Conservation (phyloP, 805 yeast species). For the Candida silvicultrix region DNA sequence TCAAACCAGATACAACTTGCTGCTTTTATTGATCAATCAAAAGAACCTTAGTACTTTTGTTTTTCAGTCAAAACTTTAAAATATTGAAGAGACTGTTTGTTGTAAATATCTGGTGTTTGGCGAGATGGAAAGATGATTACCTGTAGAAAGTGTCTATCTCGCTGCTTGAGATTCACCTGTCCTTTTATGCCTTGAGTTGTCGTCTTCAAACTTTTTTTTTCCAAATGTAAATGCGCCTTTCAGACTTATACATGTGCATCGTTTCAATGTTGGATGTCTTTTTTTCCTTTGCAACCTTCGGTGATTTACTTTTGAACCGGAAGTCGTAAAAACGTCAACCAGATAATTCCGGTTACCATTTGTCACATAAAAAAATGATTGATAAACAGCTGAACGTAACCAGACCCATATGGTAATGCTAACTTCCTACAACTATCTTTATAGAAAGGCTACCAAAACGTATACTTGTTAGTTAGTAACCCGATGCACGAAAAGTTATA, state of each 20-base stretch:
- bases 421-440: too few species aligned
- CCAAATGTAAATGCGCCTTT: too few species aligned
- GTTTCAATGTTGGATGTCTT: not conserved
- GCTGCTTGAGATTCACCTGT: not conserved
- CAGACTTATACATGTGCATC: not conserved
- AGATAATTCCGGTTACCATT: not conserved
- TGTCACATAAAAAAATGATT: not conserved
- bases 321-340: not conserved
- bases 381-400: not conserved
- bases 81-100: too few species aligned
- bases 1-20: too few species aligned
- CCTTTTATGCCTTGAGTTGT: not conserved
- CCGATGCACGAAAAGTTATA: too few species aligned
- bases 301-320: not conserved
- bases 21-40: not conserved
- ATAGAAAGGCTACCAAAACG: too few species aligned
- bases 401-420: too few species aligned
- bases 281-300: not conserved
- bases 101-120: too few species aligned
- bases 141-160: too few species aligned
- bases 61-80: not conserved
- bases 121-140: too few species aligned
- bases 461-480: too few species aligned
- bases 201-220: too few species aligned
- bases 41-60: not conserved